These are phyloP conservation scores for Aspergillus candidus DNA, from an alignment of 2,329 filamentous ascomycete genomes.

Conservation along the genomic window DNA sequence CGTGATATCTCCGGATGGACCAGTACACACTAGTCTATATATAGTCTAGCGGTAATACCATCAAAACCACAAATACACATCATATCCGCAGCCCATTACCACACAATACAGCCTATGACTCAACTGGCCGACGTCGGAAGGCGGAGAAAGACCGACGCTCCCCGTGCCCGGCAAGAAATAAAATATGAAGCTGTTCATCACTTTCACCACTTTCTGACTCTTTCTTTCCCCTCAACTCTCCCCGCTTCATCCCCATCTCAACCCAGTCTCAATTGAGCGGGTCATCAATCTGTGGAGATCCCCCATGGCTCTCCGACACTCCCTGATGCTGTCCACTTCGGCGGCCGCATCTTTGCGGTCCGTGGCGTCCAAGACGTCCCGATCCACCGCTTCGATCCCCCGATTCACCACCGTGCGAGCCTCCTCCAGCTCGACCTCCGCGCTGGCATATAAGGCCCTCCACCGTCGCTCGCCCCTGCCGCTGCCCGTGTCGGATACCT, in stretches of 20 bases:
- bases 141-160: background rate
- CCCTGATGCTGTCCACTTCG: slow-evolving; percentile 28
- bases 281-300: slow-evolving; percentile 8
- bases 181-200: slow-evolving; percentile 14
- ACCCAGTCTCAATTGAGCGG: no score
- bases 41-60: slow-evolving; percentile 11
- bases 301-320: slow-evolving; percentile 35
- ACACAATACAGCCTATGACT: slow-evolving; percentile 16
- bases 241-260: slow-evolving; percentile 4
- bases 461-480: slow-evolving; percentile 83
- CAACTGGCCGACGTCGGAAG: slow-evolving; percentile 32
- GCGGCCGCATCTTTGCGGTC: slow-evolving; percentile 27
- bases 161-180: slow-evolving; percentile 8
- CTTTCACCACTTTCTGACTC: background rate
- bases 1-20: slow-evolving; percentile 2
- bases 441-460: slow-evolving; percentile 93
- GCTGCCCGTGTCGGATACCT: slow-evolving; percentile 68
- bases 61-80: background rate
- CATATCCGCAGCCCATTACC: no score
- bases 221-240: slow-evolving; percentile 6
- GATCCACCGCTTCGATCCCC: slow-evolving; percentile 22
- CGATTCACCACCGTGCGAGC: slow-evolving; percentile 28
- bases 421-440: slow-evolving; percentile 68
- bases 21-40: slow-evolving; percentile 9
- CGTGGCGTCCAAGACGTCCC: slow-evolving; percentile 22